phyloP scores from a whole-genome alignment of 164 flowering plant genomes.

The Sedum album region DNA sequence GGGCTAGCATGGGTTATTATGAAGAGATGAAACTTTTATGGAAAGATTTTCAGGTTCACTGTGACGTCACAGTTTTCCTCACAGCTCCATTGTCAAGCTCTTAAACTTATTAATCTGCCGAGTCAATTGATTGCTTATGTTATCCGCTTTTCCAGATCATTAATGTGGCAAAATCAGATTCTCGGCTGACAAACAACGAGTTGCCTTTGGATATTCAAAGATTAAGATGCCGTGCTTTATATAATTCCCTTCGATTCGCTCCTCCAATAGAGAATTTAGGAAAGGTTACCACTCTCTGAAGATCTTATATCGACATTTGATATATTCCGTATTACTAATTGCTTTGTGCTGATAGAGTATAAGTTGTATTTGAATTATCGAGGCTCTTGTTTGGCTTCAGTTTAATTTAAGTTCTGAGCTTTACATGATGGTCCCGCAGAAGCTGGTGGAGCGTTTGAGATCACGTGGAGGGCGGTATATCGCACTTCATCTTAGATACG shows the following conservation, averaged over 20 bases:
- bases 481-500: constrained; percentile 91
- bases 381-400: constrained; percentile 61
- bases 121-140: constrained; percentile 7
- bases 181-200: constrained; percentile 87
- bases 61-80: background rate
- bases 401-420: constrained; percentile 72
- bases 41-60: constrained; percentile 61
- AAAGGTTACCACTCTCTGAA: constrained; percentile 32
- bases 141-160: constrained; percentile 45
- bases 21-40: constrained; percentile 66
- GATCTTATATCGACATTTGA: background rate
- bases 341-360: background rate
- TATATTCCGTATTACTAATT: background rate
- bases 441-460: constrained; percentile 87
- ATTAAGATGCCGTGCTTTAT: constrained; percentile 85
- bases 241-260: constrained; percentile 80
- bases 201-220: constrained; percentile 90
- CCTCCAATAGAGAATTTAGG: constrained; percentile 77
- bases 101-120: background rate
- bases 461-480: constrained; percentile 60
- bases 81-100: background rate
- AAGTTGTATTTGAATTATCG: constrained; percentile 16
- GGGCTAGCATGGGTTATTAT: constrained; percentile 76
- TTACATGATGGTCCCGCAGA: constrained; percentile 83
- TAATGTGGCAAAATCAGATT: constrained; percentile 93